Conservation (phyloP, 768 basidiomycete genomes). For the Pholiota molesta region DNA sequence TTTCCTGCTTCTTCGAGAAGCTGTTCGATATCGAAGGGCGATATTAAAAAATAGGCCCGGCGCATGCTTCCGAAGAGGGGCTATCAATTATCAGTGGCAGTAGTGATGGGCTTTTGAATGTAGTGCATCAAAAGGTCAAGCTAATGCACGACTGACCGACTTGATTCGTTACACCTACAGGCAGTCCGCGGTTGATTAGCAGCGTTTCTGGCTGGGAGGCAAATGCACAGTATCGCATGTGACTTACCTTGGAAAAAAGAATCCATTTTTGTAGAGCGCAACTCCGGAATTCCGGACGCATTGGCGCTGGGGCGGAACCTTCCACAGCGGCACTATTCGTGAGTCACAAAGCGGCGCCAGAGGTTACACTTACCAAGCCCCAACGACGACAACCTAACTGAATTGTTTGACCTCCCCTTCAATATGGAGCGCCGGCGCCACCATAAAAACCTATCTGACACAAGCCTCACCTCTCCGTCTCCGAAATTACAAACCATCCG, state of each 20-base stretch:
- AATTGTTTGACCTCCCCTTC: not conserved
- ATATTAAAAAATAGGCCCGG: conserved; percentile 14
- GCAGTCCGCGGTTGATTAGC: not conserved
- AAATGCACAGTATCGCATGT: not conserved
- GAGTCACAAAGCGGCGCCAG: not conserved
- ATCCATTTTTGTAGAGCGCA: not conserved
- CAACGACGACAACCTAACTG: not conserved
- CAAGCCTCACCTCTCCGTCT: not conserved
- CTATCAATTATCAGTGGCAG: conserved; percentile 15
- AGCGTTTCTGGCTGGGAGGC: not conserved
- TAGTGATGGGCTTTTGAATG: conserved; percentile 9
- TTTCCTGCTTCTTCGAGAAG: conserved; percentile 20
- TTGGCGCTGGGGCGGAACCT: not conserved
- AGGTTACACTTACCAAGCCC: not conserved
- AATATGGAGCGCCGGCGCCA: not conserved
- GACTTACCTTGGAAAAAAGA: too few relatives aligned
- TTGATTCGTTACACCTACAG: not conserved
- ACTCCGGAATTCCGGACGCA: not conserved
- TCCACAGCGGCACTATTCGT: not conserved
- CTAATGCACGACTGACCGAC: not conserved
- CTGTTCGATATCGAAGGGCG: conserved; percentile 17
- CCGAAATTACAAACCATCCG: not conserved
- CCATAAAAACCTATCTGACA: not conserved
- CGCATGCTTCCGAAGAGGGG: conserved; percentile 17
- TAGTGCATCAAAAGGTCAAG: not conserved